A percentile compares a stretch with the other conserved stretches of the same genome.
Evolutionary conservation across 1,284 basidiomycete species (phyloP).

Genomic region (Apiotrichum veenhuisii): DNA sequence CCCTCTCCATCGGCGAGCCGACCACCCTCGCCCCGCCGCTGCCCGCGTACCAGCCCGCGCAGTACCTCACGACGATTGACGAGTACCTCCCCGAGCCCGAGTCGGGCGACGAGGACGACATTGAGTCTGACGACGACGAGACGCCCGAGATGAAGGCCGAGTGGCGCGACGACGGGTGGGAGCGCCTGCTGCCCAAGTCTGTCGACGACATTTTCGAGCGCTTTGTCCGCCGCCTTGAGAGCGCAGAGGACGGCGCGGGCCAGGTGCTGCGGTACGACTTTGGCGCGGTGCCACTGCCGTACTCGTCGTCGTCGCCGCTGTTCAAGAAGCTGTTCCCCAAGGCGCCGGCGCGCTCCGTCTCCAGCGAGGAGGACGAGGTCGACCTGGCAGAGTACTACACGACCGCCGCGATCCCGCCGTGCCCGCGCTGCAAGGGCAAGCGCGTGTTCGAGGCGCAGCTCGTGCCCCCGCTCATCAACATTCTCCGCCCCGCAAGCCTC

Average conservation of each 20-base stretch:
- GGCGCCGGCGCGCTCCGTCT: constrained; percentile 19
- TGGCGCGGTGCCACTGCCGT: constrained; percentile 46
- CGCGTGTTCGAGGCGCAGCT: constrained; percentile 50
- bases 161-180: constrained; percentile 37
- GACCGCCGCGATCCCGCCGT: constrained; percentile 32
- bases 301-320: constrained; percentile 42
- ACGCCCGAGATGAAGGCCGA: constrained; percentile 30
- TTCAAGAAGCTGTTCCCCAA: constrained; percentile 44
- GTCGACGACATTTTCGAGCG: constrained; percentile 49
- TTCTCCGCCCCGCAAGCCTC: constrained; percentile 35
- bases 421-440: constrained; percentile 35
- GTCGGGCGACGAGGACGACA: constrained; percentile 25
- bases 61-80: constrained; percentile 47
- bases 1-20: constrained; percentile 18
- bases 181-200: constrained; percentile 40
- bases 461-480: constrained; percentile 46
- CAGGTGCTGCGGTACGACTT: constrained; percentile 51
- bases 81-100: constrained; percentile 44
- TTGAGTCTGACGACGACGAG: constrained; percentile 24
- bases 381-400: constrained; percentile 33
- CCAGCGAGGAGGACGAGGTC: constrained; percentile 40
- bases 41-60: constrained; percentile 48
- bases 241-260: constrained; percentile 39
- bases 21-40: constrained; percentile 33
- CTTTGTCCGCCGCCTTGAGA: constrained; percentile 41